A percentile compares a stretch with the other conserved stretches of the same genome.
Conservation (phyloP, 345 rosid genomes). For the Lepidium sativum region DNA sequence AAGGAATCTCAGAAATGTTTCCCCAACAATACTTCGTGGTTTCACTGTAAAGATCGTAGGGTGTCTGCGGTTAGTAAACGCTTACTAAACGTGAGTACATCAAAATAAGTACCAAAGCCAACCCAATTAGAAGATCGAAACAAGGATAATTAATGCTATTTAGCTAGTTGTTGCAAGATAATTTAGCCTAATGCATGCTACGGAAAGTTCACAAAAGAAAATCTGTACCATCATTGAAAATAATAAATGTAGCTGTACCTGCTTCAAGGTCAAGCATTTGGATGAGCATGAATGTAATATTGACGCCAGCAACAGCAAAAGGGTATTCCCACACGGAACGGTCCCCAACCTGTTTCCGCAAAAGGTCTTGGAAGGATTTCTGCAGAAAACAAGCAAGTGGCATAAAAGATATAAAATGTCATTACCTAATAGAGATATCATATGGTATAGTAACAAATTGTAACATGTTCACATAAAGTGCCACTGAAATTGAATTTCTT, state of each 20-base stretch:
- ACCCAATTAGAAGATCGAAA: background rate
- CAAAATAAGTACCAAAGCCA: background rate
- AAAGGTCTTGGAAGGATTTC: conserved; percentile 87
- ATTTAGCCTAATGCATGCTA: background rate
- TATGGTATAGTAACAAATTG: background rate
- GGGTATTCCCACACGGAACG: conserved; percentile 99
- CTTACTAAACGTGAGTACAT: background rate
- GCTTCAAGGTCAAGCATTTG: conserved; percentile 99
- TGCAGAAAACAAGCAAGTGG: conserved; percentile 23
- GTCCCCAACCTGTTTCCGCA: conserved; percentile 83
- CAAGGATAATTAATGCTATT: background rate
- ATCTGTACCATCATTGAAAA: background rate
- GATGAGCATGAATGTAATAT: conserved; percentile 96
- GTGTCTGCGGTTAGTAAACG: conserved; percentile 15
- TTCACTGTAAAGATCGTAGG: conserved; percentile 47
- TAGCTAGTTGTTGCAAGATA: background rate
- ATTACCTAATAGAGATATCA: background rate
- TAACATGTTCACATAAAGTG: background rate
- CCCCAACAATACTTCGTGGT: conserved; percentile 76
- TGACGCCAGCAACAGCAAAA: conserved; percentile 99
- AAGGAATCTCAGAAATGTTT: conserved; percentile 81
- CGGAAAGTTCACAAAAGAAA: background rate
- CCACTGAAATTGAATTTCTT: background rate
- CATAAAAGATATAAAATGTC: background rate
- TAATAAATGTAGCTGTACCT: conserved; percentile 35